These are phyloP conservation scores for Pestalotiopsis sp. DNA, from an alignment of 2,329 filamentous ascomycete genomes.

Conservation along the genomic window DNA sequence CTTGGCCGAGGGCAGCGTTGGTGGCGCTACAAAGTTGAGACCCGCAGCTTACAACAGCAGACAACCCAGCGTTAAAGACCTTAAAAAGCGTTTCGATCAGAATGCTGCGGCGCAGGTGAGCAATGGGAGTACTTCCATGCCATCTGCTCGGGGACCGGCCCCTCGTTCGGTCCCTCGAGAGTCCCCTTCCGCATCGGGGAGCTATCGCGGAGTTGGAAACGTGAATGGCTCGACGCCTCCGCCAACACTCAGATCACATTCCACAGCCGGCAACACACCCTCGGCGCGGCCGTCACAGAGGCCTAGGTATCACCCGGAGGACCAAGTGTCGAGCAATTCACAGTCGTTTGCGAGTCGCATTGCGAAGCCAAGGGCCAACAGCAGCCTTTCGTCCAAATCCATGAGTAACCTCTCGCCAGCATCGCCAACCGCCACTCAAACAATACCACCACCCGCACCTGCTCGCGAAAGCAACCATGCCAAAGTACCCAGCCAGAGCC, in stretches of 20 bases:
- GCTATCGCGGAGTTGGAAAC: slow-evolving; percentile 26
- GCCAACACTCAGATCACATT: slow-evolving; percentile 31
- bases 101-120: slow-evolving; percentile 35
- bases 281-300: slow-evolving; percentile 40
- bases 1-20: slow-evolving; percentile 42
- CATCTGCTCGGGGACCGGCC: slow-evolving; percentile 33
- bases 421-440: slow-evolving; percentile 16
- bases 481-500: slow-evolving; percentile 38
- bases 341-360: slow-evolving; percentile 63
- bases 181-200: slow-evolving; percentile 34
- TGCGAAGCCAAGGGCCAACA: slow-evolving; percentile 48
- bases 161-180: slow-evolving; percentile 36
- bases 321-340: slow-evolving; percentile 52
- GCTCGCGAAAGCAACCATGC: slow-evolving; percentile 30
- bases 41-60: slow-evolving; percentile 29
- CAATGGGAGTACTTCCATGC: slow-evolving; percentile 22
- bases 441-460: slow-evolving; percentile 26
- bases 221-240: slow-evolving; percentile 39
- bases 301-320: slow-evolving; percentile 47
- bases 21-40: slow-evolving; percentile 29
- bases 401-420: slow-evolving; percentile 40
- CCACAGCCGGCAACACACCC: slow-evolving; percentile 23
- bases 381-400: slow-evolving; percentile 41
- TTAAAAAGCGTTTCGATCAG: slow-evolving; percentile 78
- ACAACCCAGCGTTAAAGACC: slow-evolving; percentile 75